These are phyloP conservation scores for Didymella exigua DNA, from an alignment of 2,329 filamentous ascomycete genomes.

Conservation along the genomic window DNA sequence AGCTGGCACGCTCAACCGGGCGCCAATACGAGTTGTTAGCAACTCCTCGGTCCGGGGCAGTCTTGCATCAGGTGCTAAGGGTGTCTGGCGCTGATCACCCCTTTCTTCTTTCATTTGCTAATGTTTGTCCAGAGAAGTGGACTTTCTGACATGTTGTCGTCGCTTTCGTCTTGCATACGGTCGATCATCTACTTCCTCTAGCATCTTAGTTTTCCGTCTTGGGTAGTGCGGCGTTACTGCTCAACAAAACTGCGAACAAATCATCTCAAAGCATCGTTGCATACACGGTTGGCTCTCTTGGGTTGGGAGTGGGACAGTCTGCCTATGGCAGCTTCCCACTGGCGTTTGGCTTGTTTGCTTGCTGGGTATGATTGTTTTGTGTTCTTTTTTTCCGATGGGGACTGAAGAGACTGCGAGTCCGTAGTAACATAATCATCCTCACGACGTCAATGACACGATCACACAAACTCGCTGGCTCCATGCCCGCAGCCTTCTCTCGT, in stretches of 20 bases:
- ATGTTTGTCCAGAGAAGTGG: slow-evolving; percentile 8
- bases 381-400: neutral
- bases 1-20: slow-evolving; percentile 31
- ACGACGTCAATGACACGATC: slow-evolving; percentile 9
- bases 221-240: slow-evolving; percentile 9
- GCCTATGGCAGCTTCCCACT: slow-evolving; percentile 8
- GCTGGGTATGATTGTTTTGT: neutral
- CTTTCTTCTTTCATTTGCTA: slow-evolving; percentile 9
- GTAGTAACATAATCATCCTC: slow-evolving; percentile 10
- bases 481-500: neutral
- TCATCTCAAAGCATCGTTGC: slow-evolving; percentile 7
- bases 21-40: slow-evolving; percentile 43
- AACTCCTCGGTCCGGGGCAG: slow-evolving; percentile 40
- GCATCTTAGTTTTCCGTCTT: neutral
- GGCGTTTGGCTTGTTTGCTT: slow-evolving; percentile 6
- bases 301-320: neutral
- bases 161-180: slow-evolving; percentile 9
- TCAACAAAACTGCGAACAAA: neutral
- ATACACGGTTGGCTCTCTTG: neutral
- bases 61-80: slow-evolving; percentile 38
- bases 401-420: neutral
- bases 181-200: slow-evolving; percentile 1
- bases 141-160: slow-evolving; percentile 2
- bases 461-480: neutral
- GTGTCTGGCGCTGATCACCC: slow-evolving; percentile 40